phyloP scores from a whole-genome alignment of 2,329 filamentous ascomycete species.

The Fusarium miscanthi region DNA sequence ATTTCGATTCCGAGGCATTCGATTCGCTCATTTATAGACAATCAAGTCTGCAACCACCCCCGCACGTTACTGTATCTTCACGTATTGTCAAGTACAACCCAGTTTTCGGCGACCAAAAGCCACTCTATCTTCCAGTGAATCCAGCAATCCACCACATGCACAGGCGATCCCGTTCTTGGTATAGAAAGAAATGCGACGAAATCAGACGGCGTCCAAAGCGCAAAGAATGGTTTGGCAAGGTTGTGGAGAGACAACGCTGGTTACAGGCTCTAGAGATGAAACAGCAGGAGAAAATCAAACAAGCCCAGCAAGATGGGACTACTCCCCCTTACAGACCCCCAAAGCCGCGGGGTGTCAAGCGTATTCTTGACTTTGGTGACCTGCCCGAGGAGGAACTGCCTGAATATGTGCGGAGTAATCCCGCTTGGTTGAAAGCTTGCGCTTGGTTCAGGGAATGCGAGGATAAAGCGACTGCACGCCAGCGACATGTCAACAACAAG shows the following conservation, averaged over 20 bases:
- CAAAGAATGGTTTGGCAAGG: slow-evolving; percentile 64
- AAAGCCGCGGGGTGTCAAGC: slow-evolving; percentile 45
- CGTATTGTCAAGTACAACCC: slow-evolving; percentile 6
- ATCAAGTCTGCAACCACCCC: slow-evolving; percentile 41
- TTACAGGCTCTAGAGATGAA: slow-evolving; percentile 40
- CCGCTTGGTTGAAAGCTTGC: slow-evolving; percentile 58
- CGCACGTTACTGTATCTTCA: slow-evolving; percentile 26
- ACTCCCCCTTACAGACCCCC: slow-evolving; percentile 42
- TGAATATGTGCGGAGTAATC: slow-evolving; percentile 56
- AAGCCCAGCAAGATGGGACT: slow-evolving; percentile 10
- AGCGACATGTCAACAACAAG: slow-evolving; percentile 26
- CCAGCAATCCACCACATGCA: slow-evolving; percentile 62
- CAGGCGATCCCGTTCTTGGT: slow-evolving; percentile 58
- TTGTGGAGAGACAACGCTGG: slow-evolving; percentile 52
- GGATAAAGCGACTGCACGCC: slow-evolving; percentile 19
- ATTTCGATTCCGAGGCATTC: slow-evolving; percentile 47
- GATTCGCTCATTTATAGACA: slow-evolving; percentile 56
- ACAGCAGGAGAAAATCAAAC: slow-evolving; percentile 22
- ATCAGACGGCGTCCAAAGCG: slow-evolving; percentile 60
- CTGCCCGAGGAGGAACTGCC: slow-evolving; percentile 56
- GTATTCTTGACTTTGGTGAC: slow-evolving; percentile 52
- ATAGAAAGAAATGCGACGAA: slow-evolving; percentile 59
- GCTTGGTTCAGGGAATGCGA: slow-evolving; percentile 51
- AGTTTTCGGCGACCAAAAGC: slow-evolving; percentile 41
- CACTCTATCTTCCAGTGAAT: slow-evolving; percentile 60